Evolutionary conservation across 2,329 filamentous ascomycete species (phyloP), one percentile per base, ranked within the genome.

Genomic region (Aspergillus neotritici): DNA sequence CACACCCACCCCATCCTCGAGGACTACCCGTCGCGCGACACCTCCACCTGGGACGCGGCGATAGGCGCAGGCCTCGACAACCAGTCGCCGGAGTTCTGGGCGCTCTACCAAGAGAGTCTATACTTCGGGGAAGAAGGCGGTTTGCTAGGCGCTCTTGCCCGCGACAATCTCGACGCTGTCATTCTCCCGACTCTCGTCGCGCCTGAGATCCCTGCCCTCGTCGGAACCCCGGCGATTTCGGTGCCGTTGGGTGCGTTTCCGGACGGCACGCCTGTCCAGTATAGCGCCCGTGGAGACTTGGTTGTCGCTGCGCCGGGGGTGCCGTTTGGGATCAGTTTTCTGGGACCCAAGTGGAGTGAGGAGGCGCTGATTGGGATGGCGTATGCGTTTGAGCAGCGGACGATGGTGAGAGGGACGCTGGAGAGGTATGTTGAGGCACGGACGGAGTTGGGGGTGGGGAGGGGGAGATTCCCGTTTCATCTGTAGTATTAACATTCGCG

Each of bases 311-410:
- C 67, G 0, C 80, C 81, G 0, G 76, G 77, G 13, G 60, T 79
- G 16, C 72, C 72, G 15, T 83, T 84, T 54, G 83, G 83, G 0
- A 63, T 87, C 9, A 72, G 72, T 6, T 86, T 86, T 53, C 65
- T 84, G 35, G 84, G 82, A 0, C 62, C 63, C 3, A 72, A 71
- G 37, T 87, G 78, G 67, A 76, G 71, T 30, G 83, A 87, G 60
- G 76, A 75, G 53, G 70, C 63, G 25, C 55, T 87, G 51, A 77
- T 87, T 44, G 78, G 77, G 0, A 74, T 81, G 56, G 83, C 82
- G 5, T 86, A 83, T 68, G 82, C 79, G 4, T 85, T 80, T 62
- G 83, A 87, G 67, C 79, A 84, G 66, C 67, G 71, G 49, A 83
- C 75, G 3, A 61, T 65, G 54, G 67, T 72, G 9, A 65, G 78